A percentile compares a stretch with the other conserved stretches of the same genome.
Evolutionary conservation across 495 filamentous ascomycete genomes (phyloP).

Genomic region (Penicillium arizonense): DNA sequence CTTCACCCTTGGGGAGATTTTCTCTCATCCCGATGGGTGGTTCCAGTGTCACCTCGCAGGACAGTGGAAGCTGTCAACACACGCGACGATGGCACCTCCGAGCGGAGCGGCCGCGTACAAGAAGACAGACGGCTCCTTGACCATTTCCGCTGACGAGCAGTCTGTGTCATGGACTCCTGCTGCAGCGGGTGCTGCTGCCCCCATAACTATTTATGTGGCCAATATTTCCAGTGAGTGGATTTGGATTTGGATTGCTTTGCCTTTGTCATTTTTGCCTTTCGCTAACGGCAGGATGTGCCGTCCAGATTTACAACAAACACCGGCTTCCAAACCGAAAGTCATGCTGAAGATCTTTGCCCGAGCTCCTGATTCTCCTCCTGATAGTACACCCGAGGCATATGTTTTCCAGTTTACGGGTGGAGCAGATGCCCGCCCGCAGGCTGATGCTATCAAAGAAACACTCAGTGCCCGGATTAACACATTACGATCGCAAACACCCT

Average conservation of each 20-base stretch:
- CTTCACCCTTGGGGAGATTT: slow-evolving; percentile 19
- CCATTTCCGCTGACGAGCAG: slow-evolving; percentile 64
- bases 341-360: slow-evolving; percentile 86
- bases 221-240: slow-evolving; percentile 70
- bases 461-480: slow-evolving; percentile 75
- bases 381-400: slow-evolving; percentile 61
- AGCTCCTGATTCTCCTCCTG: slow-evolving; percentile 45
- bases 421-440: slow-evolving; percentile 72
- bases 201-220: slow-evolving; percentile 66
- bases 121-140: slow-evolving; percentile 90
- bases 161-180: slow-evolving; percentile 77
- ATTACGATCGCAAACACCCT: slow-evolving; percentile 53
- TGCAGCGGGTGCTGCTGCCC: slow-evolving; percentile 47
- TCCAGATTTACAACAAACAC: slow-evolving; percentile 86
- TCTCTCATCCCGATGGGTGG: slow-evolving; percentile 44
- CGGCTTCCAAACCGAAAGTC: slow-evolving; percentile 75
- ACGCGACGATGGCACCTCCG: slow-evolving; percentile 53
- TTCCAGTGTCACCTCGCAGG: slow-evolving; percentile 33
- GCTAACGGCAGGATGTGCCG: slow-evolving; percentile 1
- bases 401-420: slow-evolving; percentile 84
- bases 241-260: neutral
- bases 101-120: slow-evolving; percentile 80
- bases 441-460: slow-evolving; percentile 76
- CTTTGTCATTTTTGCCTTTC: neutral
- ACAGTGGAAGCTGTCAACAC: slow-evolving; percentile 46